Conservation (phyloP, 1,139 yeast species). For the Pichia sp. region DNA sequence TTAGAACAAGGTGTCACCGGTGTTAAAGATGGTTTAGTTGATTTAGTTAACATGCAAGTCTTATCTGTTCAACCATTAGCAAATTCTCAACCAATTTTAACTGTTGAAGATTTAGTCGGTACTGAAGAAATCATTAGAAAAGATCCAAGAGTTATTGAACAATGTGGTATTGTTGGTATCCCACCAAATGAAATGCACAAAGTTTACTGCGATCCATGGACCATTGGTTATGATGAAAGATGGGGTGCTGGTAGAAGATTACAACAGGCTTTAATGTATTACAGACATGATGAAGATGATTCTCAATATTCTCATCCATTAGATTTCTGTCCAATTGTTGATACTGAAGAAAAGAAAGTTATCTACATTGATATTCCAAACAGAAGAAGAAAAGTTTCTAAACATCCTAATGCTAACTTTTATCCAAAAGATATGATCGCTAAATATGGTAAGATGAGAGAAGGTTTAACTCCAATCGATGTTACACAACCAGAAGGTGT, state of each 20-base stretch:
- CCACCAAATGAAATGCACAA: constrained; percentile 61
- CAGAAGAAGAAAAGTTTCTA: constrained; percentile 66
- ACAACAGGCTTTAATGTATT: constrained; percentile 77
- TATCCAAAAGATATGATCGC: constrained; percentile 58
- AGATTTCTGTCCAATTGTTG: constrained; percentile 78
- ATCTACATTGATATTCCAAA: constrained; percentile 69
- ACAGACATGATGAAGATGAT: constrained; percentile 71
- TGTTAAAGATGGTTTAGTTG: constrained; percentile 64
- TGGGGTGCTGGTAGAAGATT: constrained; percentile 72
- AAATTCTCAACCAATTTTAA: constrained; percentile 68
- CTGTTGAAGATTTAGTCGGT: constrained; percentile 57
- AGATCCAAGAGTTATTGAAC: constrained; percentile 66
- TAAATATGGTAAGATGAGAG: constrained; percentile 57
- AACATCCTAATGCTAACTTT: constrained; percentile 61
- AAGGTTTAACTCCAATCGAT: constrained; percentile 55
- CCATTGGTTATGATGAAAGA: constrained; percentile 78
- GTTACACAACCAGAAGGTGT: constrained; percentile 79
- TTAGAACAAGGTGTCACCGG: constrained; percentile 56
- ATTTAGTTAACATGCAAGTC: constrained; percentile 43
- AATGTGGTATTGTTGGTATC: constrained; percentile 63
- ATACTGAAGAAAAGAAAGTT: constrained; percentile 62
- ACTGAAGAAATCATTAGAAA: constrained; percentile 61
- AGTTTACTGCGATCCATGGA: constrained; percentile 80
- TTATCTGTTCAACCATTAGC: constrained; percentile 43
- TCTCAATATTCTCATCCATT: constrained; percentile 79